Percentiles rank a stretch among this genome's conserved stretches.
Conservation (phyloP, 495 filamentous ascomycete species). For the Lepraria neglecta region DNA sequence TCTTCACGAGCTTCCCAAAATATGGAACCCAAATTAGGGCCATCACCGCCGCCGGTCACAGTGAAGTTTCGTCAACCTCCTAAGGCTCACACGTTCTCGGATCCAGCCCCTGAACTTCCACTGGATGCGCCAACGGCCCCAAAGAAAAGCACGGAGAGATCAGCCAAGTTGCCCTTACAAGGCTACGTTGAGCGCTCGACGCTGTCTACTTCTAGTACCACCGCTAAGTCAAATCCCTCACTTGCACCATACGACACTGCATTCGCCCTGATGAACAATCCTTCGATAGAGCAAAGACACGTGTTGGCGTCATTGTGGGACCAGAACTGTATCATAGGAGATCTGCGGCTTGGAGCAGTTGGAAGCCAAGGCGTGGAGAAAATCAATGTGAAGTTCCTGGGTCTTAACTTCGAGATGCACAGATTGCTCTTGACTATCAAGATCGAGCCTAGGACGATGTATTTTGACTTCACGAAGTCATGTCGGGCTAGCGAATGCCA, state of each 20-base stretch:
- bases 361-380: background rate
- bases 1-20: too few relatives aligned
- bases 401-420: background rate
- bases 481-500: slow-evolving; percentile 37
- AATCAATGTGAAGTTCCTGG: slow-evolving; percentile 1
- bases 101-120: background rate
- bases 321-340: background rate
- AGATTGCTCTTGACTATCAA: slow-evolving; percentile 30
- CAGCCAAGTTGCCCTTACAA: background rate
- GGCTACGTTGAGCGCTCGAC: background rate
- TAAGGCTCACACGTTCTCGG: background rate
- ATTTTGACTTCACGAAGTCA: slow-evolving; percentile 40
- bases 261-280: slow-evolving; percentile 1
- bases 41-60: background rate
- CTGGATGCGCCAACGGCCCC: background rate
- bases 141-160: background rate
- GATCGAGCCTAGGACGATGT: slow-evolving; percentile 24
- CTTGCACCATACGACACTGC: background rate
- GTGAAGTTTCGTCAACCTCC: background rate
- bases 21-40: too few relatives aligned
- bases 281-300: background rate
- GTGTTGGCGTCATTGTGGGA: background rate
- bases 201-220: background rate
- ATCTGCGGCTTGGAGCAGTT: slow-evolving; percentile 3
- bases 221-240: background rate